These are phyloP conservation scores for Cucumis variabilis DNA, from an alignment of 331 rosid genomes.

Conservation along the genomic window DNA sequence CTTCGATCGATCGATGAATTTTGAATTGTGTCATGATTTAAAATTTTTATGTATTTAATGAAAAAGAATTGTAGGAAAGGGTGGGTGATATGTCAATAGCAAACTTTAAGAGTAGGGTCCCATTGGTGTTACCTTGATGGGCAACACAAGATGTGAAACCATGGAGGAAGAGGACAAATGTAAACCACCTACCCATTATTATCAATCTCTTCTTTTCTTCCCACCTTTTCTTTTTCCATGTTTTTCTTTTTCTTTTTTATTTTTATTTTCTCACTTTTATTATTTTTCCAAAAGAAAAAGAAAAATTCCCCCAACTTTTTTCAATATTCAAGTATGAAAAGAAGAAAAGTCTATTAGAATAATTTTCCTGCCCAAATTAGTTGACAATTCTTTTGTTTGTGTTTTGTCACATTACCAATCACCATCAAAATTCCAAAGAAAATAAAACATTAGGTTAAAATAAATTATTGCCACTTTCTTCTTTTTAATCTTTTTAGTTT, in stretches of 20 bases:
- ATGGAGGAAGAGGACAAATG: conserved; percentile 35
- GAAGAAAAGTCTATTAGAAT: conserved; percentile 16
- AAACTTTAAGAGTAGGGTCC: conserved; percentile 36
- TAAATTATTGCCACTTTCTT: neutral
- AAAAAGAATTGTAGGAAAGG: neutral
- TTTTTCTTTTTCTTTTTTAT: neutral
- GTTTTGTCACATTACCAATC: conserved; percentile 25
- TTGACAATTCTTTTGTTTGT: conserved; percentile 3
- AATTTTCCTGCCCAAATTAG: conserved; percentile 11
- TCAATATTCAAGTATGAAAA: conserved; percentile 23
- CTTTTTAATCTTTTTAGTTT: neutral
- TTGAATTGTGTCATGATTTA: no score
- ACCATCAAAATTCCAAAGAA: neutral
- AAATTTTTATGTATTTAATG: no score
- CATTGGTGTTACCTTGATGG: conserved; percentile 42
- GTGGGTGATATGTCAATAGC: conserved; percentile 47
- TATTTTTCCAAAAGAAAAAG: neutral
- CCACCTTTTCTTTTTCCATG: neutral
- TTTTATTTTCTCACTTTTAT: conserved; percentile 16
- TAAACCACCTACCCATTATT: conserved; percentile 38
- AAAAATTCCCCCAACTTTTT: neutral
- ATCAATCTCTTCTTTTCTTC: neutral
- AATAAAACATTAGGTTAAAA: neutral
- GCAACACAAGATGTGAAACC: conserved; percentile 37
- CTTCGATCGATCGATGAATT: no score